phyloP scores from a whole-genome alignment of 2,329 filamentous ascomycete species.

The Onygenales sp. region DNA sequence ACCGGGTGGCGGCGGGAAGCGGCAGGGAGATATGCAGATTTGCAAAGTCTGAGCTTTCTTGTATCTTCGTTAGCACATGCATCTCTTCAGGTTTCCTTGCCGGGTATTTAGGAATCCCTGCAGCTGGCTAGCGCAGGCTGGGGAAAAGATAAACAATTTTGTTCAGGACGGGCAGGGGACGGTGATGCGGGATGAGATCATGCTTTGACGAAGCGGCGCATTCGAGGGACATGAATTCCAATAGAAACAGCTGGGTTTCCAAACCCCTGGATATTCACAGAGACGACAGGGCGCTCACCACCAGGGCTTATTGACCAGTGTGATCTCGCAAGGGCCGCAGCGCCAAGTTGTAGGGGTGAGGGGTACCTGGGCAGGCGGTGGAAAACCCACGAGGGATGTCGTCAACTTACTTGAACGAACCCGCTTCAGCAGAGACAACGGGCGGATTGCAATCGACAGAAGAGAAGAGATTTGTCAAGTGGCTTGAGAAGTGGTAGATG shows the following conservation, averaged over 20 bases:
- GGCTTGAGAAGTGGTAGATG: no score
- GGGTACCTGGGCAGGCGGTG: neutral
- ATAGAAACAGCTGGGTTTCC: no score
- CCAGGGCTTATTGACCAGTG: neutral
- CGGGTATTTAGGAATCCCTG: neutral
- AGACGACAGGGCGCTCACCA: no score
- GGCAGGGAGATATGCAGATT: neutral
- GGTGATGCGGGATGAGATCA: no score
- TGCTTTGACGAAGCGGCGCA: no score
- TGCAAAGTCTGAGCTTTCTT: neutral
- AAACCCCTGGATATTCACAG: neutral
- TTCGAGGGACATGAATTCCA: no score
- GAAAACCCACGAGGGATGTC: neutral
- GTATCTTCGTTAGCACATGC: neutral
- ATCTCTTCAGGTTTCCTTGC: neutral
- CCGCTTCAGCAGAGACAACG: no score
- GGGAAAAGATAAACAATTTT: neutral
- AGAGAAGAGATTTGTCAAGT: no score
- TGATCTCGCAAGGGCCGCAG: neutral
- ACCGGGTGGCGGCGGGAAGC: neutral
- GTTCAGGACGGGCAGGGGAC: neutral
- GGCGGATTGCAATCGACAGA: no score
- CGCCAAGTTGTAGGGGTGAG: neutral
- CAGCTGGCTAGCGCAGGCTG: neutral
- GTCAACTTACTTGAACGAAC: neutral